Evolutionary conservation across 192 early-diverging fungal species (phyloP), one percentile per base, ranked within the genome.

Genomic region (Coemansia brasiliensis): DNA sequence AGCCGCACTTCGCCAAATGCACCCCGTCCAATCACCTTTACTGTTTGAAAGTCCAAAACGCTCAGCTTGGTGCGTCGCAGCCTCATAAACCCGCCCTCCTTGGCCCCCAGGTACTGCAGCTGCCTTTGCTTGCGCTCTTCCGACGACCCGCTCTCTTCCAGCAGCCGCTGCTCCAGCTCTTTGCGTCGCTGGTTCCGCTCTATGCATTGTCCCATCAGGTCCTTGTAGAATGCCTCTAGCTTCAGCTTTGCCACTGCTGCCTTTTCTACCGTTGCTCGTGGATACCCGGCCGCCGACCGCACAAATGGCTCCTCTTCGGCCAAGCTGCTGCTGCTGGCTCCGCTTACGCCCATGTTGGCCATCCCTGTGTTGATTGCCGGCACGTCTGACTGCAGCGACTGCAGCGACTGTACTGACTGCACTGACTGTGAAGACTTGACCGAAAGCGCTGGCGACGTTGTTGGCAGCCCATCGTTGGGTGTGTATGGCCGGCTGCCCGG

Each of bases 1-100:
- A 99, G 69, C 37, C 98, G 84, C 35, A 99, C 96, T 67, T 99
- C 98, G 46, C 98, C 98, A 83, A 96, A 99, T 3, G 96, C 98
- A 29, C 98, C 98, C 43, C 93, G 94, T 0, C 98, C 98, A 72
- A 99, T 99, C 12, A 99, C 96, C 76, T 94, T 92, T 61, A 99
- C 85, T 15, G 98, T 99, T 24, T 82, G 67, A 74, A 98, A 99
- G 78, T 98, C 96, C 38, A 87, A 86, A 5, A 95, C 84, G 17
- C 92, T 90, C 40, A 99, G 69, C 57, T 90, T 86, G 32, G 92
- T 92, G 39, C 98, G 83, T 29, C 95, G 83, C 39, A 99, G 79
- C 46, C 98, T 85, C 68, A 98, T 80, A 69, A 94, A 99, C 56
- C 94, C 90, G 25, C 92, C 91, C 65, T 99, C 98, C 60, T 94